Conservation (phyloP, 768 basidiomycete species). For the Lentinula detonsa region DNA sequence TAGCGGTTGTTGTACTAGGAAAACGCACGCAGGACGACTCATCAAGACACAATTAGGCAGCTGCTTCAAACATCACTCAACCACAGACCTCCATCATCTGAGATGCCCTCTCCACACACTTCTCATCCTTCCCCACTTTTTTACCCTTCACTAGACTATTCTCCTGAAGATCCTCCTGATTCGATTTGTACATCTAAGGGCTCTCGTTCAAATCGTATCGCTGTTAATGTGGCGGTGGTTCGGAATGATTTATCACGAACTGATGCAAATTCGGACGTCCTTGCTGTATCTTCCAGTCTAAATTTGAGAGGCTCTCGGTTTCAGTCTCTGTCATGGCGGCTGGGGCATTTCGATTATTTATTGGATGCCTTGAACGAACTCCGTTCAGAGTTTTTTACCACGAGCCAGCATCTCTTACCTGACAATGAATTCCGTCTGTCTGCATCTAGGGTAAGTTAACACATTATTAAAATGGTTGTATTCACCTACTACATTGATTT, state of each 20-base stretch:
- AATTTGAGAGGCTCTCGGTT: neutral
- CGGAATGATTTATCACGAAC: neutral
- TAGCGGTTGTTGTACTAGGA: neutral
- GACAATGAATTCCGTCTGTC: neutral
- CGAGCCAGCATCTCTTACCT: neutral
- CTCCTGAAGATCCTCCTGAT: neutral
- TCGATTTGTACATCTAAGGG: neutral
- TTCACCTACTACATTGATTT: too few species aligned
- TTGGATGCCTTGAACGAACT: neutral
- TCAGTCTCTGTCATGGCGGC: neutral
- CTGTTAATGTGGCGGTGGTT: neutral
- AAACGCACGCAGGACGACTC: conserved; percentile 2
- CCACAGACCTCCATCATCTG: neutral
- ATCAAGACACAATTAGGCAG: neutral
- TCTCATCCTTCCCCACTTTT: neutral
- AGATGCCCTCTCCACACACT: neutral
- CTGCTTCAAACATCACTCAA: neutral
- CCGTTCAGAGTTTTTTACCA: neutral
- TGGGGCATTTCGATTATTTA: neutral
- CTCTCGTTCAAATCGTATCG: neutral
- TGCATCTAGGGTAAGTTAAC: neutral
- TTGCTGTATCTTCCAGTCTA: neutral
- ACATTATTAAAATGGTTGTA: neutral
- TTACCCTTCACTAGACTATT: neutral
- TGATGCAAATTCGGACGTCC: neutral